Conservation (phyloP, 495 filamentous ascomycete genomes). For the Penicillium atrosanguineum region DNA sequence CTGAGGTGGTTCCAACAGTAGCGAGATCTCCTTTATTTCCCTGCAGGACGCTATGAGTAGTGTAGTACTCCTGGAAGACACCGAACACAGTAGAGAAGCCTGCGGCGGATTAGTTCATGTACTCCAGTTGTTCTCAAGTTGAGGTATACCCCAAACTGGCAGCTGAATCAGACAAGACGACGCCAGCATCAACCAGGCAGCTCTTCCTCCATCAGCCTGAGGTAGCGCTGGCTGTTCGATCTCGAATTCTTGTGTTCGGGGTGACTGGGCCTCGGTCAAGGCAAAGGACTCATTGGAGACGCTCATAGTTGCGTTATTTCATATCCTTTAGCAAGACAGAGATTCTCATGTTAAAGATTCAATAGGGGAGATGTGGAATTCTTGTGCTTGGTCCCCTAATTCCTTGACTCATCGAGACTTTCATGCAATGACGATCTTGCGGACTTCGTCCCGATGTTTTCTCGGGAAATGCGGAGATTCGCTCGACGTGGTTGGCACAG, state of each 20-base stretch:
- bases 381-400: not conserved
- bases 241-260: conserved; percentile 13
- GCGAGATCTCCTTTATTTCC: conserved; percentile 41
- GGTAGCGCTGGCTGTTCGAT: conserved; percentile 45
- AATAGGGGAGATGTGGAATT: not conserved
- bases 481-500: too few relatives aligned
- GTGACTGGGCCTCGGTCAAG: conserved; percentile 3
- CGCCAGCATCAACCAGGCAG: conserved; percentile 62
- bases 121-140: not conserved
- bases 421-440: not conserved
- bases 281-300: conserved; percentile 5
- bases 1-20: conserved; percentile 50
- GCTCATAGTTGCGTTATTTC: conserved; percentile 5
- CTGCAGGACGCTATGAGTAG: conserved; percentile 33
- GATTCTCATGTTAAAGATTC: not conserved
- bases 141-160: conserved; percentile 58
- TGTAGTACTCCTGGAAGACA: conserved; percentile 49
- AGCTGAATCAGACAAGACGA: conserved; percentile 61
- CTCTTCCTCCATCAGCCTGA: conserved; percentile 56
- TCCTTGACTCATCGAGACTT: not conserved
- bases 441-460: conserved; percentile 4
- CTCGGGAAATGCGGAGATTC: too few relatives aligned
- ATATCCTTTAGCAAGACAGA: not conserved
- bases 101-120: conserved; percentile 9
- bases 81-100: conserved; percentile 52